phyloP scores from a whole-genome alignment of 106 monocot species.

The Alisma plantagoaquatica region DNA sequence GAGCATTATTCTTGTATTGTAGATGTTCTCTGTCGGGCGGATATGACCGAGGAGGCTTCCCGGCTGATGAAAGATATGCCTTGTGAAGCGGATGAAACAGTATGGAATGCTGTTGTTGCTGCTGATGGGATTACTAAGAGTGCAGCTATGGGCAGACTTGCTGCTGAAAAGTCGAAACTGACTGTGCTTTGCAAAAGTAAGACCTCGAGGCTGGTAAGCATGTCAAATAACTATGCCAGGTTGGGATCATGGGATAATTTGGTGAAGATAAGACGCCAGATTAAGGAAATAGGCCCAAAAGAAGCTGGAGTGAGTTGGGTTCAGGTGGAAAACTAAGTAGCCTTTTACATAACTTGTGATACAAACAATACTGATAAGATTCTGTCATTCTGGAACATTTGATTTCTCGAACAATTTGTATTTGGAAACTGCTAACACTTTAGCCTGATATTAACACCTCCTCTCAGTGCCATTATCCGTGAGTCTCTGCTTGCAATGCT shows the following conservation, averaged over 20 bases:
- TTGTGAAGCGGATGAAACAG: slow-evolving; percentile 22
- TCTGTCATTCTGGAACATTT: no score
- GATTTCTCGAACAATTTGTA: no score
- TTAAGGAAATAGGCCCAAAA: slow-evolving; percentile 16
- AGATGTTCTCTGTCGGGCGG: slow-evolving; percentile 49
- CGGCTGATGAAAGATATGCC: slow-evolving; percentile 32
- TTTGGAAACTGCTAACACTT: no score
- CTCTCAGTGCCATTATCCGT: no score
- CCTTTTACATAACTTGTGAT: not conserved
- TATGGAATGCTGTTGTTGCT: slow-evolving; percentile 32
- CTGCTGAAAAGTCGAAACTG: not conserved
- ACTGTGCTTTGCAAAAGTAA: slow-evolving; percentile 1
- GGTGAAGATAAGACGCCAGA: slow-evolving; percentile 16
- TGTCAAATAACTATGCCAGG: slow-evolving; percentile 42
- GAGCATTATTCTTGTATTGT: slow-evolving; percentile 66
- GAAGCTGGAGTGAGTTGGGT: slow-evolving; percentile 54
- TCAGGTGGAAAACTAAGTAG: slow-evolving; percentile 19
- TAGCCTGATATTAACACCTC: no score
- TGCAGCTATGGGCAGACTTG: slow-evolving; percentile 9
- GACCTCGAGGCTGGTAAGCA: slow-evolving; percentile 22
- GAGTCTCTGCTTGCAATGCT: no score
- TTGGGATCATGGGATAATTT: slow-evolving; percentile 36
- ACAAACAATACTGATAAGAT: no score
- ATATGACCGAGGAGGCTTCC: slow-evolving; percentile 32
- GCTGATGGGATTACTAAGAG: slow-evolving; percentile 13